Conservation (phyloP, 768 basidiomycete species). For the Hygrocybe coccinea region DNA sequence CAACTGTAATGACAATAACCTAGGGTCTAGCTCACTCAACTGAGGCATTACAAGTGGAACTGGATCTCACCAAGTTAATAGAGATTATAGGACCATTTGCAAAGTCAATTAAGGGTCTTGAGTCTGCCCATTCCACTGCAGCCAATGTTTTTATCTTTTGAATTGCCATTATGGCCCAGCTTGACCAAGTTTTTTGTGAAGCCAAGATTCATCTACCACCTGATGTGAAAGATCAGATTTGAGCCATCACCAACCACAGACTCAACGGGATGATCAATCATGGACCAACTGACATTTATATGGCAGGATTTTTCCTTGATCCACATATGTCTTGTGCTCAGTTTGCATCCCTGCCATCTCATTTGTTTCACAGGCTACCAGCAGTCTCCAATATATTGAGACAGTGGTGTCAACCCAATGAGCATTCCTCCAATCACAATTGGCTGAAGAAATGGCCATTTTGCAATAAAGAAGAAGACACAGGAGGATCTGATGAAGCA, state of each 20-base stretch:
- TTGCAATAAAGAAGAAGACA: background rate
- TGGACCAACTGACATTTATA: background rate
- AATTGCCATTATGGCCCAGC: constrained; percentile 7
- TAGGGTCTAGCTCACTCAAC: background rate
- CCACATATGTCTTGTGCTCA: constrained; percentile 1
- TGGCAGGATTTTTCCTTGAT: constrained; percentile 3
- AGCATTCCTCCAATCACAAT: background rate
- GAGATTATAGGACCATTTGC: constrained; percentile 14
- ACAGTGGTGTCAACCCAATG: constrained; percentile 8
- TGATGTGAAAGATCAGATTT: background rate
- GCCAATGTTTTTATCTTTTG: constrained; percentile 18
- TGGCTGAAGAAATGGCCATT: too few relatives aligned
- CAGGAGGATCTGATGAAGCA: background rate
- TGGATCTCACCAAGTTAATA: constrained; percentile 2
- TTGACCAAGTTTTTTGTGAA: background rate
- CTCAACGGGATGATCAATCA: background rate
- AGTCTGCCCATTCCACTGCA: constrained; percentile 13
- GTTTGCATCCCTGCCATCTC: background rate
- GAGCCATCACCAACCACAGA: background rate
- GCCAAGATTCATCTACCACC: constrained; percentile 1
- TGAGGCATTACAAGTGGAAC: background rate
- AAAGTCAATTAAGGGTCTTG: constrained; percentile 17
- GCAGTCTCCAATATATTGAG: constrained; percentile 24
- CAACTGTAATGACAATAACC: background rate
- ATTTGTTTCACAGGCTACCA: constrained; percentile 12